Evolutionary conservation across 2,329 filamentous ascomycete genomes (phyloP).

Genomic region (Aspergillus viridinutans): DNA sequence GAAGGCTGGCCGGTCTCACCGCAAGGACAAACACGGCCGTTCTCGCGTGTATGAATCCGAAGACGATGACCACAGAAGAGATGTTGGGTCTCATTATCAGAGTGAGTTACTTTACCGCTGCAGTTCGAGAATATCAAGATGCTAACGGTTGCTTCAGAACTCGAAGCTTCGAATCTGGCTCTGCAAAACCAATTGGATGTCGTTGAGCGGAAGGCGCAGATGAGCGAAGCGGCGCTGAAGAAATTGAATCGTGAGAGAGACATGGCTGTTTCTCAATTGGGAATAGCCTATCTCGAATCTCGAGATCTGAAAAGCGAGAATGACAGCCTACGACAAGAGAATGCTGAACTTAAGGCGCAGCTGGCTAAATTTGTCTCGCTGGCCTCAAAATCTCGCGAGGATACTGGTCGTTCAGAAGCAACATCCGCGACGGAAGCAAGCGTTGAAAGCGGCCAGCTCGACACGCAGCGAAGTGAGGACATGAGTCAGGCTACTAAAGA

Average conservation of each 20-base stretch:
- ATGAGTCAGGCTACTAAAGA: slow-evolving; percentile 28
- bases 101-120: slow-evolving; percentile 28
- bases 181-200: slow-evolving; percentile 54
- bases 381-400: slow-evolving; percentile 22
- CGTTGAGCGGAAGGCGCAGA: slow-evolving; percentile 51
- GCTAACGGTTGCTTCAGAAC: slow-evolving; percentile 31
- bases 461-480: slow-evolving; percentile 28
- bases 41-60: slow-evolving; percentile 35
- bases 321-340: slow-evolving; percentile 34
- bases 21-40: slow-evolving; percentile 36
- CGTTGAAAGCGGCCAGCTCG: slow-evolving; percentile 27
- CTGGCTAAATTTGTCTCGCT: slow-evolving; percentile 24
- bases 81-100: slow-evolving; percentile 33
- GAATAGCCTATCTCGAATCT: slow-evolving; percentile 52
- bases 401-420: slow-evolving; percentile 25
- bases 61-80: slow-evolving; percentile 40
- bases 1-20: slow-evolving; percentile 38
- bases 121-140: slow-evolving; percentile 13
- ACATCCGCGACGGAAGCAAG: slow-evolving; percentile 21
- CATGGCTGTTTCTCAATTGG: slow-evolving; percentile 54
- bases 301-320: slow-evolving; percentile 43
- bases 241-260: slow-evolving; percentile 55
- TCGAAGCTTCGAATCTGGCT: slow-evolving; percentile 51
- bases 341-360: slow-evolving; percentile 35
- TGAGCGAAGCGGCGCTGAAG: slow-evolving; percentile 52